A percentile compares a stretch with the other conserved stretches of the same genome.
Conservation (phyloP, 2,329 filamentous ascomycete genomes). For the Colletotrichum sp. region DNA sequence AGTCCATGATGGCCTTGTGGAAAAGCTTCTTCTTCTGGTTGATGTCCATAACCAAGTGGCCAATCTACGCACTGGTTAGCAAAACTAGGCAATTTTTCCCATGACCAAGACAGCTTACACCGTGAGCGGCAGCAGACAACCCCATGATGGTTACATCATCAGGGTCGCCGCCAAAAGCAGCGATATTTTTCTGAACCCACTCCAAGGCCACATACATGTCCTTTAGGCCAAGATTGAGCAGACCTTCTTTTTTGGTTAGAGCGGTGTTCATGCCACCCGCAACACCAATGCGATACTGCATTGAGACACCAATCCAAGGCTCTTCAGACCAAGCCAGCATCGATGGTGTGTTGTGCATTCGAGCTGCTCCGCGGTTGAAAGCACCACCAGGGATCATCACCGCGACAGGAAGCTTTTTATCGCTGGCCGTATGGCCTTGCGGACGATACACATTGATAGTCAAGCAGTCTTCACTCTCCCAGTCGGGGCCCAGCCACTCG, state of each 20-base stretch:
- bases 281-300: constrained; percentile 55
- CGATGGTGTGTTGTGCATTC: constrained; percentile 42
- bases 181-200: constrained; percentile 59
- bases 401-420: constrained; percentile 47
- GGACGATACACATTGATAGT: constrained; percentile 57
- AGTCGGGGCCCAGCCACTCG: constrained; percentile 31
- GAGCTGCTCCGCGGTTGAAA: constrained; percentile 33
- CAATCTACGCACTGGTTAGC: constrained; percentile 22
- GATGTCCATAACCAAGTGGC: constrained; percentile 35
- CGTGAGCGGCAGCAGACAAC: constrained; percentile 37
- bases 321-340: constrained; percentile 54
- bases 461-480: constrained; percentile 55
- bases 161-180: constrained; percentile 53
- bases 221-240: constrained; percentile 58
- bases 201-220: constrained; percentile 52
- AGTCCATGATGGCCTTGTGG: constrained; percentile 36
- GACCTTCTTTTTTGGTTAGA: constrained; percentile 53
- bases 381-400: constrained; percentile 49
- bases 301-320: constrained; percentile 52
- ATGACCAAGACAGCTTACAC: constrained; percentile 17
- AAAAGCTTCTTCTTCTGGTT: constrained; percentile 34
- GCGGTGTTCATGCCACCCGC: constrained; percentile 63
- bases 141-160: constrained; percentile 54
- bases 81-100: neutral
- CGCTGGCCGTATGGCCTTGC: constrained; percentile 25